Base-by-base conservation (phyloP, 2,329 filamentous ascomycete species). In the Trichoderma arundinaceum region DNA sequence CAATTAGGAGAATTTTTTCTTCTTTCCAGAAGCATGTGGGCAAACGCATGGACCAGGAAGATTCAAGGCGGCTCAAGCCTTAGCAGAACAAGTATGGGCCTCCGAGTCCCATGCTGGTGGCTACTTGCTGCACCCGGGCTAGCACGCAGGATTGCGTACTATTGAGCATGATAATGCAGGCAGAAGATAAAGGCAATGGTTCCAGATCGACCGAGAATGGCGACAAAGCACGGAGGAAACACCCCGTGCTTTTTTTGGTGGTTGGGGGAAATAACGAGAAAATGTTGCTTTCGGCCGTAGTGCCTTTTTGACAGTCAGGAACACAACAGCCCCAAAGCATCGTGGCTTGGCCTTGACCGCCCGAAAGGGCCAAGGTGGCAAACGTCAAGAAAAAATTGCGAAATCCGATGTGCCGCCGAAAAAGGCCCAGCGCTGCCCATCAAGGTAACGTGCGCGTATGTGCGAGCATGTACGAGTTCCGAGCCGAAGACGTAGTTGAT, bases 1-100 rank as follows among this genome's bases (percentile, higher is more conserved):
- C 61, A 64, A 57, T 64, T 64, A 64, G 61, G 52, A 64, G 61
- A 64, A 64, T 64, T 64, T 64, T 57, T 57, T 19, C 22, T 35
- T 41, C n/a, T 33, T 61, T 64, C 52, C 61, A 64, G 61, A 64
- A 64, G 44, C 51, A 64, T 64, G 61, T 56, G 61, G 61, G 61
- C 61, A 64, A 51, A 57, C 13, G 61, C 61, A 57, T 64, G 61
- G 61, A 51, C 61, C 61, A 56, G 52, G 32, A 48, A 32, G 22
- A 32, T 19, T 53, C 9, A 8, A 44, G 38, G 46, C 46, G 35
- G 35, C 35, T 10, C 35, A 38, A 6, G 35, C 35, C 39, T 15
- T 41, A 28, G 22, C 22, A 28, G 22, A 28, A 28, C 22, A 28
- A 28, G 22, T 28, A 28, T 28, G 22, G 22, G 22, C 22, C 22